These are phyloP conservation scores for Cercospora zeae-maydis DNA, from an alignment of 2,329 filamentous ascomycete genomes.

Conservation along the genomic window DNA sequence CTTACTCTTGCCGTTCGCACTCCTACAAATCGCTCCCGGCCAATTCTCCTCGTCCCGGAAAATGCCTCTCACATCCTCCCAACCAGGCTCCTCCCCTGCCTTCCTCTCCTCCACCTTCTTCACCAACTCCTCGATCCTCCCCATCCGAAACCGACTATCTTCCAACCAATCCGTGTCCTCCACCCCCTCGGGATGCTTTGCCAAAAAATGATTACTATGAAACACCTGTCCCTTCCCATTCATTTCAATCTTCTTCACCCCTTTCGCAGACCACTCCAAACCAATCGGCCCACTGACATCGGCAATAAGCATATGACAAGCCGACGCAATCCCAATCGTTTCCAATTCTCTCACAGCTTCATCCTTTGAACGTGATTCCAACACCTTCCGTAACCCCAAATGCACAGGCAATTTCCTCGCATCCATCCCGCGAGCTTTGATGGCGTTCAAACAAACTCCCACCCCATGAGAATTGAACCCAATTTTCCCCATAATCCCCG, in stretches of 20 bases:
- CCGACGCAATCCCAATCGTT: constrained; percentile 49
- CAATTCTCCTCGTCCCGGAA: constrained; percentile 44
- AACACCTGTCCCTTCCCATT: constrained; percentile 38
- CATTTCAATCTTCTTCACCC: constrained; percentile 34
- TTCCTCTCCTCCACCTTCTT: constrained; percentile 15
- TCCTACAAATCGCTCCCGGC: constrained; percentile 39
- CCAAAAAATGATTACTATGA: constrained; percentile 46
- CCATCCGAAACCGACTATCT: constrained; percentile 40
- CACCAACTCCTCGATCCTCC: constrained; percentile 38
- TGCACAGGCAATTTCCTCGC: constrained; percentile 55
- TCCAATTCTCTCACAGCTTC: constrained; percentile 48
- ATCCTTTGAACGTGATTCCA: constrained; percentile 50
- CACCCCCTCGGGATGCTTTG: constrained; percentile 37
- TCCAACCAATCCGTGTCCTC: constrained; percentile 43
- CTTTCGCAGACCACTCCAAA: constrained; percentile 47
- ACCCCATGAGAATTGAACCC: constrained; percentile 60
- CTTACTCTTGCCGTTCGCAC: constrained; percentile 23
- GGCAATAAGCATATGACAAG: constrained; percentile 54
- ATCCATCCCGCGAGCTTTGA: constrained; percentile 55
- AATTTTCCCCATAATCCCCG: constrained; percentile 62
- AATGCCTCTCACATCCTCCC: constrained; percentile 20
- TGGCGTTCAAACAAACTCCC: constrained; percentile 60
- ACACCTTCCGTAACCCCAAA: constrained; percentile 53
- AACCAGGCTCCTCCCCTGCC: neutral
- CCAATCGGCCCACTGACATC: constrained; percentile 48